A percentile compares a stretch with the other conserved stretches of the same genome.
Conservation (phyloP, 768 basidiomycete genomes). For the Tulasnella sp. region DNA sequence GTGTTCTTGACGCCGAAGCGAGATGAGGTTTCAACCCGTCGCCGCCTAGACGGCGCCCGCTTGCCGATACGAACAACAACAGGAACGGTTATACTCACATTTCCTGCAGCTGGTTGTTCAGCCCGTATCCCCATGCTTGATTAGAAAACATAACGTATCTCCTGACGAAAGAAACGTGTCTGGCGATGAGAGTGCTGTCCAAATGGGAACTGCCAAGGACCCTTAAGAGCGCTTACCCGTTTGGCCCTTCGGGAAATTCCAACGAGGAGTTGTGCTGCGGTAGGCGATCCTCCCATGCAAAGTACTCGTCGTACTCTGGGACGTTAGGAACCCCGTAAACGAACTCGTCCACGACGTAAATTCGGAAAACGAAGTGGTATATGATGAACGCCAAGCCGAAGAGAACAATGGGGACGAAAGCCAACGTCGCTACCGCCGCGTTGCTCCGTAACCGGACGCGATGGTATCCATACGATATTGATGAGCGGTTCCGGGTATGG, state of each 20-base stretch:
- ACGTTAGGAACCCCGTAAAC: conserved; percentile 18
- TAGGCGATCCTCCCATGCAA: conserved; percentile 38
- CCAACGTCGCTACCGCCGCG: not conserved
- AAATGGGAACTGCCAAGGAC: not conserved
- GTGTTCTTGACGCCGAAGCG: not conserved
- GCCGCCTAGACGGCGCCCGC: not conserved
- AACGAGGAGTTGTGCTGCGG: conserved; percentile 40
- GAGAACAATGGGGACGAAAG: conserved; percentile 17
- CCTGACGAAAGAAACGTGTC: not conserved
- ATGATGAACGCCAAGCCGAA: conserved; percentile 17
- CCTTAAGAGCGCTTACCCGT: not conserved
- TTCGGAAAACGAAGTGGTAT: conserved; percentile 22
- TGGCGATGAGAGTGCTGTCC: not conserved
- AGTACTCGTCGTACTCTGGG: conserved; percentile 43
- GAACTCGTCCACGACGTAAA: conserved; percentile 5
- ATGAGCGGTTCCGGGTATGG: not conserved
- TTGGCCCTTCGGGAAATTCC: conserved; percentile 36
- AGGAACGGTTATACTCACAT: not conserved
- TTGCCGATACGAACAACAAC: not conserved
- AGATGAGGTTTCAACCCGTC: not conserved
- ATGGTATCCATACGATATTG: not conserved
- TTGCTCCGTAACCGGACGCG: not conserved
- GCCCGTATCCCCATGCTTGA: conserved; percentile 18
- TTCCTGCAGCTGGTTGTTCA: conserved; percentile 21
- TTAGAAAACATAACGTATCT: conserved; percentile 19